Base-by-base conservation (phyloP, 768 basidiomycete species). In the Leucosporidium yakuticum region DNA sequence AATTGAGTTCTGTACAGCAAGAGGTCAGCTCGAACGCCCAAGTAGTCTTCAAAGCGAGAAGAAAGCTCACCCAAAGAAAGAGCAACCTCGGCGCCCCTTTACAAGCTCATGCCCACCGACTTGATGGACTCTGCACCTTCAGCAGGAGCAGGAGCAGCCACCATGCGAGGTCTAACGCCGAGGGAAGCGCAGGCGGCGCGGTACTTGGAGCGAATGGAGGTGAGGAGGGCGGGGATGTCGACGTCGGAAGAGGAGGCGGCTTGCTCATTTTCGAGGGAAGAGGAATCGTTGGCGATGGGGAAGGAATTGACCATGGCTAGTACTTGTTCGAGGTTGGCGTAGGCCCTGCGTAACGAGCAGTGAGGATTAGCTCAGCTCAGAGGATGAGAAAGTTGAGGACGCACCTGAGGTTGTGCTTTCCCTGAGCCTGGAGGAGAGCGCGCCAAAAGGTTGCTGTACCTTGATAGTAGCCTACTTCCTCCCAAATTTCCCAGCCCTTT, bases 401-500 rank as follows among this genome's bases (percentile, higher is more conserved):
- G 23, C 44, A 60, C 59, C 59, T 27, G 59, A 17, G 19, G 25
- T 25, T 31, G 4, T 60, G 11, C 44, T 48, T 60, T 0, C 59
- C 59, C 23, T 60, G 39, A 4, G 59, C 59, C 0, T 48, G 36
- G 27, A 78, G 80, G 62, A 89, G 79, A 2, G 81, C 81, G 67
- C 80, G 78, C 90, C 90, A 96, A 64, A 86, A 84, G 63, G 75
- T 69, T 4, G 91, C 91, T 73, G 88, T 88, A 8, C 93, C 95
- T 74, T 94, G 85, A 77, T 94, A 94, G 74, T 87, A 97, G 2
- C 90, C 93, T 19, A 99, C 83, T 78, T 99, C 95, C 78, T 97
- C 94, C 92, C 93, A 97, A 79, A 96, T 86, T 79, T 95, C 93
- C 78, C 87, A 97, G 0, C 89, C 90, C 74, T 95, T 93, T 74